phyloP scores from a whole-genome alignment of 768 basidiomycete genomes.

The Pisolithus marmoratus region DNA sequence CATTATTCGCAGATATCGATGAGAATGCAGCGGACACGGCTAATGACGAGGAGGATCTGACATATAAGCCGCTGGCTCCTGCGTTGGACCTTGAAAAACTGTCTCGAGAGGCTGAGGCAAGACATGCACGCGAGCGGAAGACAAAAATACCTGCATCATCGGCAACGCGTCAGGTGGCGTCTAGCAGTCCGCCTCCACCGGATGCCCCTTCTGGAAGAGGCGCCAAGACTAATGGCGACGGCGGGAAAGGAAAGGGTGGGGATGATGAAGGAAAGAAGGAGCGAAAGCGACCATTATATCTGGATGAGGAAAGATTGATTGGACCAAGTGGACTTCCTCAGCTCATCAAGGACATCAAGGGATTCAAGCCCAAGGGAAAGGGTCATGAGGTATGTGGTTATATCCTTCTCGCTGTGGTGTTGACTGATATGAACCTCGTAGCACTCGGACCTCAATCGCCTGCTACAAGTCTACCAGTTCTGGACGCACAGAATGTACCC shows the following conservation, averaged over 20 bases:
- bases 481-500: conserved; percentile 96
- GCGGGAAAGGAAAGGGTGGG: conserved; percentile 6
- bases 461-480: conserved; percentile 84
- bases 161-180: conserved; percentile 42
- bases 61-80: conserved; percentile 43
- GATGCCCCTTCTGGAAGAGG: conserved; percentile 20
- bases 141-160: conserved; percentile 18
- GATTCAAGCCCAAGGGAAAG: conserved; percentile 80
- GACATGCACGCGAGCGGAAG: conserved; percentile 28
- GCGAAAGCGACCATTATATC: conserved; percentile 38
- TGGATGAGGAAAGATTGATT: conserved; percentile 75
- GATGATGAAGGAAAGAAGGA: conserved; percentile 25
- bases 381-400: conserved; percentile 71
- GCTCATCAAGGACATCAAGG: conserved; percentile 69
- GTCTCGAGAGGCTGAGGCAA: conserved; percentile 49
- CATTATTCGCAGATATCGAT: conserved; percentile 44
- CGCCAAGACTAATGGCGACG: conserved; percentile 1
- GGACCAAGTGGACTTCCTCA: conserved; percentile 73
- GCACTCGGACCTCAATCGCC: conserved; percentile 74
- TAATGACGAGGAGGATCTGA: conserved; percentile 36
- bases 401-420: neutral
- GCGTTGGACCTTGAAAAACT: conserved; percentile 49
- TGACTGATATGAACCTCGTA: conserved; percentile 23
- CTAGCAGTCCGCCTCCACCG: conserved; percentile 43
- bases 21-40: conserved; percentile 48